phyloP scores from a whole-genome alignment of 495 filamentous ascomycete genomes.

The Chaetomium tenue region DNA sequence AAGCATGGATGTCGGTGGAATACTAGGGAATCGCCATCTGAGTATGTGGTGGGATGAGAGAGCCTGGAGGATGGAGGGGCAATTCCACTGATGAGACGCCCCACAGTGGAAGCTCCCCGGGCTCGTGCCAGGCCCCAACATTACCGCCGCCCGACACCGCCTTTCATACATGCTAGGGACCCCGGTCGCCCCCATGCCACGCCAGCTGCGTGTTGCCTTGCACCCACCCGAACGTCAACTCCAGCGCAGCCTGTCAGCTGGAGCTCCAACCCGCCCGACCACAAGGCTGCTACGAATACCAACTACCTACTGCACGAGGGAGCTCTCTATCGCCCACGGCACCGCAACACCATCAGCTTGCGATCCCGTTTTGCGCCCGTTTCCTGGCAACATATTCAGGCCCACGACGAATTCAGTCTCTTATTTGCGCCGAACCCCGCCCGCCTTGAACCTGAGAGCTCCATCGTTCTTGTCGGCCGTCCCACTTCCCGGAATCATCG shows the following conservation, averaged over 20 bases:
- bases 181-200: constrained; percentile 31
- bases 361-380: neutral
- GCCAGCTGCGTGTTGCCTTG: constrained; percentile 47
- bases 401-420: neutral
- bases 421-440: neutral
- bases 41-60: constrained; percentile 4
- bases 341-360: constrained; percentile 14
- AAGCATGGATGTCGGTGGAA: constrained; percentile 12
- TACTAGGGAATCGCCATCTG: constrained; percentile 8
- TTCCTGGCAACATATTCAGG: neutral
- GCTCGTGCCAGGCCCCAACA: neutral
- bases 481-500: constrained; percentile 8
- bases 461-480: neutral
- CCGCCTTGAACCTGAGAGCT: neutral
- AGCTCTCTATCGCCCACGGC: constrained; percentile 18
- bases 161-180: constrained; percentile 17
- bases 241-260: constrained; percentile 24
- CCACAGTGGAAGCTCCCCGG: constrained; percentile 19
- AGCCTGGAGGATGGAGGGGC: constrained; percentile 24
- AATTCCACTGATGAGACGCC: constrained; percentile 14
- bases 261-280: constrained; percentile 26
- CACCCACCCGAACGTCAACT: constrained; percentile 18
- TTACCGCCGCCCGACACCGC: constrained; percentile 32
- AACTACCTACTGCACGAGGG: constrained; percentile 5
- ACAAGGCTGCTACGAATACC: too few species aligned